A percentile compares a stretch with the other conserved stretches of the same genome.
Conservation (phyloP, 495 filamentous ascomycete species). For the Usnea hakonensis region DNA sequence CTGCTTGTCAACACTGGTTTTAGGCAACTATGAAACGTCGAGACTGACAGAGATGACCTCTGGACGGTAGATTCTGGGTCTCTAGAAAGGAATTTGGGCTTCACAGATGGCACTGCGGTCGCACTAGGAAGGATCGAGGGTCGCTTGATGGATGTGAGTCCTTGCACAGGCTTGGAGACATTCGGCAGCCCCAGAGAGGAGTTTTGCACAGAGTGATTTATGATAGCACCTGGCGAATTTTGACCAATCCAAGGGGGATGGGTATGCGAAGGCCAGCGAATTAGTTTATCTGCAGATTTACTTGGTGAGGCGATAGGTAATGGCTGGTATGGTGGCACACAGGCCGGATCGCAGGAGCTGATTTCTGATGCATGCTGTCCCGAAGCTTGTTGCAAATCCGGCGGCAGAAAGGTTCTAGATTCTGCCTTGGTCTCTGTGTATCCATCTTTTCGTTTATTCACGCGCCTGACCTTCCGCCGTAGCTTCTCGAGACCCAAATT, state of each 20-base stretch:
- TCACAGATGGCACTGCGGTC: neutral
- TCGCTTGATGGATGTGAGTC: neutral
- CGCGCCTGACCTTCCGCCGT: slow-evolving; percentile 1
- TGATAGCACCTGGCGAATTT: neutral
- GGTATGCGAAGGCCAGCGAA: neutral
- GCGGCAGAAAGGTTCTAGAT: neutral
- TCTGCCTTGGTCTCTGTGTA: neutral
- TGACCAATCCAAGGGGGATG: neutral
- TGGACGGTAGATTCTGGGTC: neutral
- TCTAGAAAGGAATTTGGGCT: neutral
- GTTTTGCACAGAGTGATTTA: neutral
- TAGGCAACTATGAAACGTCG: neutral
- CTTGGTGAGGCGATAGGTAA: neutral
- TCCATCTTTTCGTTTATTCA: neutral
- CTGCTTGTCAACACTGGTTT: slow-evolving; percentile 16
- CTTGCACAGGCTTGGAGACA: neutral
- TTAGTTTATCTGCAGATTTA: neutral
- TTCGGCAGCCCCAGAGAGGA: neutral
- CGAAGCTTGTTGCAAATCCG: neutral
- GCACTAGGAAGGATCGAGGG: neutral
- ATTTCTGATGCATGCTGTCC: neutral
- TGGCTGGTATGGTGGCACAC: neutral
- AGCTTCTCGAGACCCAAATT: slow-evolving; percentile 3
- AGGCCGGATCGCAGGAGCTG: neutral
- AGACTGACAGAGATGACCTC: slow-evolving; percentile 9